These are phyloP conservation scores for Zygotorulaspora florentina DNA, from an alignment of 805 yeast genomes.

Conservation along the genomic window DNA sequence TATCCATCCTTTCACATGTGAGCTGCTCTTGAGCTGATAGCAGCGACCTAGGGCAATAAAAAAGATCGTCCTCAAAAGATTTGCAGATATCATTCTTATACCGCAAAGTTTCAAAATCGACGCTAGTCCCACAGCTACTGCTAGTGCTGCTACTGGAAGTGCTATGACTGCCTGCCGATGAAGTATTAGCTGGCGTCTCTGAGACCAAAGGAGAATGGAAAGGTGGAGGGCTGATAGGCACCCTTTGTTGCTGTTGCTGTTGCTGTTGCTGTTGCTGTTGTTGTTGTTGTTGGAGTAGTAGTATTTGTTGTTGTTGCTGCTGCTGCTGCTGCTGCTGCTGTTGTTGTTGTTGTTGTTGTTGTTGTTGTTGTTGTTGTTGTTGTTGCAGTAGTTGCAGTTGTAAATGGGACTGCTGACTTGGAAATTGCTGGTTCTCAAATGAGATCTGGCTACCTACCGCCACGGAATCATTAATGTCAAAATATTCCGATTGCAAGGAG, in stretches of 20 bases:
- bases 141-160: slow-evolving; percentile 1
- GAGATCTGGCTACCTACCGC: background rate
- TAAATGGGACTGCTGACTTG: too few species aligned
- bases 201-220: slow-evolving; percentile 14
- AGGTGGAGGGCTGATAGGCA: slow-evolving; percentile 15
- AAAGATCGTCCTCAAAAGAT: slow-evolving; percentile 33
- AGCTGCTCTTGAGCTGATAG: slow-evolving; percentile 27
- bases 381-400: slow-evolving; percentile 3
- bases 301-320: slow-evolving; percentile 2
- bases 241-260: slow-evolving; percentile 8
- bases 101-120: slow-evolving; percentile 20
- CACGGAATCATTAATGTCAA: slow-evolving; percentile 1
- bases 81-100: slow-evolving; percentile 28
- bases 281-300: slow-evolving; percentile 3
- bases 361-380: slow-evolving; percentile 5
- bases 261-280: slow-evolving; percentile 2
- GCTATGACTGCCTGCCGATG: background rate
- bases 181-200: background rate
- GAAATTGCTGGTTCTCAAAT: background rate
- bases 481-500: slow-evolving; percentile 11
- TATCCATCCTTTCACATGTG: slow-evolving; percentile 28
- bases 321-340: slow-evolving; percentile 7
- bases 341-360: slow-evolving; percentile 9
- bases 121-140: slow-evolving; percentile 15
- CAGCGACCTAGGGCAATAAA: slow-evolving; percentile 32